phyloP scores from a whole-genome alignment of 345 rosid genomes.

The Acer yangbiense region DNA sequence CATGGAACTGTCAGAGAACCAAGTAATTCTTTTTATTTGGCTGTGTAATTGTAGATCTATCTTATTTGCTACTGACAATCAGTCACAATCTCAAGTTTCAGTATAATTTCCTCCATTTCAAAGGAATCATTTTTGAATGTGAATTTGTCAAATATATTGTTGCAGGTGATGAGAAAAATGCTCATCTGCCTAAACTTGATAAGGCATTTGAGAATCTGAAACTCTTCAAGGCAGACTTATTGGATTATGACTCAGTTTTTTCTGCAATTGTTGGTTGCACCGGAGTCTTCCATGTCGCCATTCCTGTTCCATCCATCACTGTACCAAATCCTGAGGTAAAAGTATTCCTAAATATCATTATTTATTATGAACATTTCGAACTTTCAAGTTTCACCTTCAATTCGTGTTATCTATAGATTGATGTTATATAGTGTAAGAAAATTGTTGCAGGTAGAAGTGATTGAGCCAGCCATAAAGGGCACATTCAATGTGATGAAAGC shows the following conservation, averaged over 20 bases:
- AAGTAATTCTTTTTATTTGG: slow-evolving; percentile 22
- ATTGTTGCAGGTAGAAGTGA: slow-evolving; percentile 45
- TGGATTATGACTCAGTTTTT: slow-evolving; percentile 48
- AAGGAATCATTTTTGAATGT: too few relatives aligned
- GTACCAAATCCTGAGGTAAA: slow-evolving; percentile 45
- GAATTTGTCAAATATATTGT: too few relatives aligned
- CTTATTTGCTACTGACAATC: too few relatives aligned
- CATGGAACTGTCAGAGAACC: slow-evolving; percentile 69
- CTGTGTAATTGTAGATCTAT: too few relatives aligned
- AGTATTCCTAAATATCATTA: background rate
- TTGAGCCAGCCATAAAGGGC: slow-evolving; percentile 70
- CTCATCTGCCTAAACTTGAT: slow-evolving; percentile 50
- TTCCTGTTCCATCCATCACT: slow-evolving; percentile 53
- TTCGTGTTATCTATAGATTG: too few relatives aligned
- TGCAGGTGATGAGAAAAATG: slow-evolving; percentile 38
- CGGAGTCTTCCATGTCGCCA: slow-evolving; percentile 75
- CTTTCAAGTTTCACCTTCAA: too few relatives aligned
- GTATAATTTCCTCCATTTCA: too few relatives aligned
- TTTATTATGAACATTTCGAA: too few relatives aligned
- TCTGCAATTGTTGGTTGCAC: slow-evolving; percentile 54
- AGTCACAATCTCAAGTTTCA: too few relatives aligned
- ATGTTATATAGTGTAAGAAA: too few relatives aligned
- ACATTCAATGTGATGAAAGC: slow-evolving; percentile 70
- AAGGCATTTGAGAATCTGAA: slow-evolving; percentile 60
- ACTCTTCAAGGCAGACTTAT: slow-evolving; percentile 64